Percentiles rank a stretch among this genome's conserved stretches.
Evolutionary conservation across 208 protist species (phyloP).

Genomic region (Trypanosoma mega): DNA sequence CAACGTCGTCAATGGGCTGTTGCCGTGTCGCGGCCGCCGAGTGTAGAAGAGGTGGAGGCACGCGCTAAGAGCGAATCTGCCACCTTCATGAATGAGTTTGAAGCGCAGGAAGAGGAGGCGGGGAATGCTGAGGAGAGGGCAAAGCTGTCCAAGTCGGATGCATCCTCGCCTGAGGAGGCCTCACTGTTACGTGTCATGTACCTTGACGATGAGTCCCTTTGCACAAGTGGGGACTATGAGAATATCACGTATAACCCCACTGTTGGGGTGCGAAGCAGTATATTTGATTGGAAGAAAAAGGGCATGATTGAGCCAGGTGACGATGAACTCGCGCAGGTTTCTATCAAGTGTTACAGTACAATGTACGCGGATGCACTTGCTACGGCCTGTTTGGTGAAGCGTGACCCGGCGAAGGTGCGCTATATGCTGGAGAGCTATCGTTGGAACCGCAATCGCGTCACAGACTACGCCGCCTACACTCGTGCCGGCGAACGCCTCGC

Average conservation of each 20-base stretch:
- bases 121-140: not conserved
- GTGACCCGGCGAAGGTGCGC: conserved; percentile 50
- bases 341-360: conserved; percentile 73
- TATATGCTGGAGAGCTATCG: conserved; percentile 60
- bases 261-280: conserved; percentile 12
- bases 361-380: conserved; percentile 86
- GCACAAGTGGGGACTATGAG: conserved; percentile 57
- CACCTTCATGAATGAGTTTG: too few species aligned
- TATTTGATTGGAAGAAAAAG: conserved; percentile 35
- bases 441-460: conserved; percentile 45
- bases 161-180: conserved; percentile 7
- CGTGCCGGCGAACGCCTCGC: conserved; percentile 59
- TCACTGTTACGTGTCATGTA: conserved; percentile 33
- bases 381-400: conserved; percentile 66
- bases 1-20: conserved; percentile 35
- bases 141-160: too few species aligned
- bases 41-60: conserved; percentile 24
- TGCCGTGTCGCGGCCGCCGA: conserved; percentile 36
- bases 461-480: conserved; percentile 45
- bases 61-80: conserved; percentile 13
- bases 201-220: conserved; percentile 40
- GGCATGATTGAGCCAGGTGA: conserved; percentile 27
- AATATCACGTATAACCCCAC: conserved; percentile 21
- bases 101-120: not conserved
- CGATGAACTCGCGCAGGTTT: conserved; percentile 55